Percentiles rank a stretch among this genome's conserved stretches.
These are phyloP conservation scores for Diaporthe longicolla DNA, from an alignment of 2,329 filamentous ascomycete species.

Conservation along the genomic window DNA sequence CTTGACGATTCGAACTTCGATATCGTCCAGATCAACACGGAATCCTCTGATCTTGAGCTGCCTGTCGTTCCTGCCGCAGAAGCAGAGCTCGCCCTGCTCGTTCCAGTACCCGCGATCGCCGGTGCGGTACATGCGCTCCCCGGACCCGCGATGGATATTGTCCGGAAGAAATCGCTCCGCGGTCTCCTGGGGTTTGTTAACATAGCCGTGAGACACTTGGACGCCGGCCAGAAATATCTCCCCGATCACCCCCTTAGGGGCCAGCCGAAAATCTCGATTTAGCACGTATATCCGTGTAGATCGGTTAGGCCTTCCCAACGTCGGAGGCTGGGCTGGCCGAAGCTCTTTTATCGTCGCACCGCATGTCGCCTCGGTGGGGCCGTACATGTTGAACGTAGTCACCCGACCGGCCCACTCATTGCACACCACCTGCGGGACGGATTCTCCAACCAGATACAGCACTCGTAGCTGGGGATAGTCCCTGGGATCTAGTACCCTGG, in stretches of 20 bases:
- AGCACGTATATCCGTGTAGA: slow-evolving; percentile 57
- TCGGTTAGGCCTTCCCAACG: slow-evolving; percentile 54
- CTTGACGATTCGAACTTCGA: slow-evolving; percentile 49
- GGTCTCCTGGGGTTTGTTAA: slow-evolving; percentile 50
- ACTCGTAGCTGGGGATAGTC: slow-evolving; percentile 51
- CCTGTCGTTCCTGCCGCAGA: slow-evolving; percentile 55
- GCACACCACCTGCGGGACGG: background rate
- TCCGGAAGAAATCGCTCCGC: slow-evolving; percentile 51
- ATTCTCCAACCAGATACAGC: background rate
- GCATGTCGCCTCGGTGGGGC: slow-evolving; percentile 9
- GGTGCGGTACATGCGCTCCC: slow-evolving; percentile 55
- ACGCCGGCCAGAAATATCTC: slow-evolving; percentile 57
- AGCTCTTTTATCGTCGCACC: slow-evolving; percentile 6
- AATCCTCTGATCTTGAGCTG: slow-evolving; percentile 50
- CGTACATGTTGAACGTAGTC: slow-evolving; percentile 11
- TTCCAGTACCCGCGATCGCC: slow-evolving; percentile 56
- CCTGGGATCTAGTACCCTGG: slow-evolving; percentile 49
- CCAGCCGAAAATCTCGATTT: too few relatives aligned
- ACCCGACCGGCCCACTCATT: background rate
- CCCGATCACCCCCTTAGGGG: too few relatives aligned
- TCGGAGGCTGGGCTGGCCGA: slow-evolving; percentile 49
- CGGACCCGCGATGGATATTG: slow-evolving; percentile 42
- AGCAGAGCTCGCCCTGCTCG: slow-evolving; percentile 51
- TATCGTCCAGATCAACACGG: slow-evolving; percentile 56
- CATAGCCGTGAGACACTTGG: slow-evolving; percentile 59